These are phyloP conservation scores for Aspergillus aculeatus DNA, from an alignment of 2,329 filamentous ascomycete genomes.

Conservation along the genomic window DNA sequence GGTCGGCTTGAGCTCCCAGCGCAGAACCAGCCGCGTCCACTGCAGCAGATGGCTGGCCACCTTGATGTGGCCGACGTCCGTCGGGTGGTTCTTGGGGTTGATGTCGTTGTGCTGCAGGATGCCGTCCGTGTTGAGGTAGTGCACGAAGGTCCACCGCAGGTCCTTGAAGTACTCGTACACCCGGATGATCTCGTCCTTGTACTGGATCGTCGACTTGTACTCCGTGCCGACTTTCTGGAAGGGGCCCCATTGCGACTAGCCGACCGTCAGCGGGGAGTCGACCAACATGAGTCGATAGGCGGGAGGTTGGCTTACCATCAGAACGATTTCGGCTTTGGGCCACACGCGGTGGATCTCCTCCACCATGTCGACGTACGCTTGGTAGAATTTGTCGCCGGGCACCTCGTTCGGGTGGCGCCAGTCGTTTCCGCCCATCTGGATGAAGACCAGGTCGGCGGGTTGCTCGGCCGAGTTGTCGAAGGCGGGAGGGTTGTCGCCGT, in stretches of 20 bases:
- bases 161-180: slow-evolving; percentile 54
- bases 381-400: slow-evolving; percentile 36
- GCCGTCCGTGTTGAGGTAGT: slow-evolving; percentile 62
- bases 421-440: slow-evolving; percentile 51
- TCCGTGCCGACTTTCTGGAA: slow-evolving; percentile 54
- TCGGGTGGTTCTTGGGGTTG: slow-evolving; percentile 58
- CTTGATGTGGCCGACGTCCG: slow-evolving; percentile 62
- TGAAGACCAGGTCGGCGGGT: slow-evolving; percentile 44
- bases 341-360: slow-evolving; percentile 42
- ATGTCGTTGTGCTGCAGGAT: slow-evolving; percentile 64
- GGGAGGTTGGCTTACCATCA: slow-evolving; percentile 30
- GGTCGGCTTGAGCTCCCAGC: slow-evolving; percentile 56
- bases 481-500: slow-evolving; percentile 35
- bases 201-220: slow-evolving; percentile 50
- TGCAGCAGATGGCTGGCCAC: slow-evolving; percentile 60
- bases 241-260: slow-evolving; percentile 54
- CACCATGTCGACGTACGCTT: slow-evolving; percentile 44
- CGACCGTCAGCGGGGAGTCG: too few relatives aligned
- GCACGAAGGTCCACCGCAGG: slow-evolving; percentile 50
- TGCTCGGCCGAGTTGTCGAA: slow-evolving; percentile 27
- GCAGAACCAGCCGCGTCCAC: slow-evolving; percentile 56
- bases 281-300: too few relatives aligned
- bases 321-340: slow-evolving; percentile 44
- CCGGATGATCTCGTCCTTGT: slow-evolving; percentile 51
- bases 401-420: slow-evolving; percentile 45